phyloP scores from a whole-genome alignment of 768 basidiomycete species.

The Lactifluus hygrophoroides region DNA sequence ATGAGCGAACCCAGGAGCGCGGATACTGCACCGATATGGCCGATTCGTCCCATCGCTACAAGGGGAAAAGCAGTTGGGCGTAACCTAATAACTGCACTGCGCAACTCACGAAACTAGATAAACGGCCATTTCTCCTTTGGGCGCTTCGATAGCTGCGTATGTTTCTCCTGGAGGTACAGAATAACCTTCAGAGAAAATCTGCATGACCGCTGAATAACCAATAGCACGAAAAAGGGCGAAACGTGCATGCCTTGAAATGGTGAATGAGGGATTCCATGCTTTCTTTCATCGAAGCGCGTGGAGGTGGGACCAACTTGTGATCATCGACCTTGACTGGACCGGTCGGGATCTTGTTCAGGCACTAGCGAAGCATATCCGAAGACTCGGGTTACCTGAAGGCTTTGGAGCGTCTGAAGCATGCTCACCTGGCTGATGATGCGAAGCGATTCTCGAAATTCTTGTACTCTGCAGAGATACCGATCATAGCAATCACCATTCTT shows the following conservation, averaged over 20 bases:
- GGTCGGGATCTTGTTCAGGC: conserved; percentile 93
- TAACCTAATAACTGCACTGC: neutral
- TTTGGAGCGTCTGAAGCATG: neutral
- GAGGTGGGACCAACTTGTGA: conserved; percentile 94
- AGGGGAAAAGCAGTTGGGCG: neutral
- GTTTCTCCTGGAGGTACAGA: conserved; percentile 95
- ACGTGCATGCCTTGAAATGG: conserved; percentile 76
- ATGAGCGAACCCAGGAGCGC: conserved; percentile 94
- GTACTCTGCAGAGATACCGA: conserved; percentile 93
- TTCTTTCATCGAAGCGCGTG: conserved; percentile 98
- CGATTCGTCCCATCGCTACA: conserved; percentile 86
- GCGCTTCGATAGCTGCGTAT: conserved; percentile 95
- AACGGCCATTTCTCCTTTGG: conserved; percentile 98
- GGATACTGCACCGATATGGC: conserved; percentile 95
- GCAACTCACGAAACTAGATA: conserved; percentile 84
- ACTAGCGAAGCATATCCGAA: conserved; percentile 37
- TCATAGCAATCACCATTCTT: conserved; percentile 98
- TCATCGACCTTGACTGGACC: conserved; percentile 94
- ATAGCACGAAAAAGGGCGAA: neutral
- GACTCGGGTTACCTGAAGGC: neutral
- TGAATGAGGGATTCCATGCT: conserved; percentile 97
- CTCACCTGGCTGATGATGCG: conserved; percentile 73
- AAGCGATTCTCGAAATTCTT: conserved; percentile 95
- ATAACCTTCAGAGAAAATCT: conserved; percentile 96
- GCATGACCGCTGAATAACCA: conserved; percentile 10